A percentile compares a stretch with the other conserved stretches of the same genome.
These are phyloP conservation scores for Penicillium hesseltinei DNA, from an alignment of 2,329 filamentous ascomycete genomes.

Conservation along the genomic window DNA sequence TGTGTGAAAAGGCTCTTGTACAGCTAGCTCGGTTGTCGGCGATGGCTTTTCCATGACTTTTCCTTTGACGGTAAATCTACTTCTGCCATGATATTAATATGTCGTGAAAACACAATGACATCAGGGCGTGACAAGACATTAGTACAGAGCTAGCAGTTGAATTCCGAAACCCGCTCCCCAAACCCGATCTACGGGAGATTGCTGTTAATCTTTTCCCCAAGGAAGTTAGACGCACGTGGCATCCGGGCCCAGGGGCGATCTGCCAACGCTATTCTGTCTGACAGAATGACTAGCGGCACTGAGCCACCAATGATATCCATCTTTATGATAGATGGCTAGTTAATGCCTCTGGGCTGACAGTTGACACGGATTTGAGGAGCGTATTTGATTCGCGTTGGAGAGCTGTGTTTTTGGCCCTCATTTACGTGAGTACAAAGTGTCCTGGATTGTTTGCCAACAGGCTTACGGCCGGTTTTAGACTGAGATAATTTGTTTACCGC, in stretches of 20 bases:
- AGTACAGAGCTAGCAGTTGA: neutral
- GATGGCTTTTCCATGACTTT: neutral
- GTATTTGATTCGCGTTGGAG: neutral
- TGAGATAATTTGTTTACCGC: too few species aligned
- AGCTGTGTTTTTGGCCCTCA: neutral
- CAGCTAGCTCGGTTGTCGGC: neutral
- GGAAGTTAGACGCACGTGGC: neutral
- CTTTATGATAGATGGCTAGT: too few species aligned
- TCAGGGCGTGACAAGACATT: neutral
- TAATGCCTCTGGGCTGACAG: neutral
- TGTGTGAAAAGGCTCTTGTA: neutral
- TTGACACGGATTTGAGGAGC: neutral
- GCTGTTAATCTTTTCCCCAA: neutral
- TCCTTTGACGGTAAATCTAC: neutral
- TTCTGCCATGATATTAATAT: neutral
- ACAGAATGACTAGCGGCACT: too few species aligned
- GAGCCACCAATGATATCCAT: too few species aligned
- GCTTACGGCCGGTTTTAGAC: too few species aligned
- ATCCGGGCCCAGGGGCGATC: too few species aligned
- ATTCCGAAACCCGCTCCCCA: neutral
- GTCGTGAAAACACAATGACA: neutral
- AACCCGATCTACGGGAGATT: neutral
- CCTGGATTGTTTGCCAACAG: neutral
- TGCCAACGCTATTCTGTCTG: too few species aligned
- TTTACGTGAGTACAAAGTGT: neutral